These are phyloP conservation scores for Leishmania lainsoni DNA, from an alignment of 208 protist species.

Conservation along the genomic window DNA sequence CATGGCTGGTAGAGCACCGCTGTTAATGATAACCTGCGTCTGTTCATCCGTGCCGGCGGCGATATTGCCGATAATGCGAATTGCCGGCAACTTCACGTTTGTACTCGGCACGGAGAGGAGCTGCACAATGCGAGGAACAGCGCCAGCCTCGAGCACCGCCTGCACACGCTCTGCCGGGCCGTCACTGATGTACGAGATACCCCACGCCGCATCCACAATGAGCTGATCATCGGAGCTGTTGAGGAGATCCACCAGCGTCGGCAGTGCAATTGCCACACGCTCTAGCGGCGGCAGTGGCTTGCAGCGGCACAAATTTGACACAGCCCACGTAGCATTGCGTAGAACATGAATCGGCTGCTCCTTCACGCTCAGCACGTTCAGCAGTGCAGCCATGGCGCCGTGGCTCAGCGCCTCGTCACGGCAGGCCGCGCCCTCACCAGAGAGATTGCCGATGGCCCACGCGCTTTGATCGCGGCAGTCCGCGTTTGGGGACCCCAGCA, in stretches of 20 bases:
- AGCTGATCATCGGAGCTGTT: conserved; percentile 94
- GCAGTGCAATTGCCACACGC: conserved; percentile 79
- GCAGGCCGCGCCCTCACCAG: conserved; percentile 94
- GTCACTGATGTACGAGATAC: conserved; percentile 97
- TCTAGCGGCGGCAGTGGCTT: conserved; percentile 94
- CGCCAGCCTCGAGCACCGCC: conserved; percentile 92
- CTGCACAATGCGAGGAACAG: conserved; percentile 91
- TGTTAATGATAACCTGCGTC: conserved; percentile 97
- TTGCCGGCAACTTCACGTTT: conserved; percentile 93
- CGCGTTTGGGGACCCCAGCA: conserved; percentile 87
- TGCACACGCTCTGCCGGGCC: conserved; percentile 95
- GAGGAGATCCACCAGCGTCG: conserved; percentile 87
- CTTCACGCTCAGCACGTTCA: conserved; percentile 63
- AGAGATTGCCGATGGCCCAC: conserved; percentile 99
- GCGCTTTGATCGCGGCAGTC: conserved; percentile 98
- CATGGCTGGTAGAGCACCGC: conserved; percentile 79
- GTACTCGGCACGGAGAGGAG: conserved; percentile 82
- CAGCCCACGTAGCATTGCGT: conserved; percentile 97
- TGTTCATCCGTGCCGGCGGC: conserved; percentile 97
- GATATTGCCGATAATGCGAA: conserved; percentile 98
- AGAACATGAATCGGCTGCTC: conserved; percentile 66
- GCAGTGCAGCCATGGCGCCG: conserved; percentile 79
- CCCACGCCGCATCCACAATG: conserved; percentile 97
- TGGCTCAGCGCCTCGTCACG: conserved; percentile 93
- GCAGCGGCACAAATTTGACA: conserved; percentile 98